Evolutionary conservation across 768 basidiomycete genomes (phyloP).

Genomic region (Lactifluus piperatus): DNA sequence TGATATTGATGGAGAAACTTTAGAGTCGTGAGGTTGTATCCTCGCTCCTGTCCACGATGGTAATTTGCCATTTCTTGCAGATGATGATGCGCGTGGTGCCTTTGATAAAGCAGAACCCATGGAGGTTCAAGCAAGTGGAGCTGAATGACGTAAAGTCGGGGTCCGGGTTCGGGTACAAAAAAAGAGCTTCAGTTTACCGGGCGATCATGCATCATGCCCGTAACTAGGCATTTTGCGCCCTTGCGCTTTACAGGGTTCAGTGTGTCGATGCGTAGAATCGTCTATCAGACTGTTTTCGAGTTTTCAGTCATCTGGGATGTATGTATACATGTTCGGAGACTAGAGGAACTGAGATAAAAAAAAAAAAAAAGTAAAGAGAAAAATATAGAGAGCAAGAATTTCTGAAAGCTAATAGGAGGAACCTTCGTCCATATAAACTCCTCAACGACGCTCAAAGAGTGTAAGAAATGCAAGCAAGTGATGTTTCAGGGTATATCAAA

Average conservation of each 20-base stretch:
- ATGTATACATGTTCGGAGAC: slow-evolving; percentile 16
- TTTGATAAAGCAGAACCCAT: slow-evolving; percentile 14
- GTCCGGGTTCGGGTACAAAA: too few relatives aligned
- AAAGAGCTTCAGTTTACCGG: too few relatives aligned
- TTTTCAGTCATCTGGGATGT: slow-evolving; percentile 1
- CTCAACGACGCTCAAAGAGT: slow-evolving; percentile 5
- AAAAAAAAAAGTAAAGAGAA: background rate
- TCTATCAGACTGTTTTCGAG: background rate
- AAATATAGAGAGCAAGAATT: background rate
- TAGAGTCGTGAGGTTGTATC: background rate
- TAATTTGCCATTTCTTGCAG: background rate
- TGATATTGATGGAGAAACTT: background rate
- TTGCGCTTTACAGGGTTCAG: too few relatives aligned
- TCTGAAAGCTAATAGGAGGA: background rate
- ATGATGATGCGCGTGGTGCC: background rate
- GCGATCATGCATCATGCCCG: too few relatives aligned
- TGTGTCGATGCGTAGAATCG: background rate
- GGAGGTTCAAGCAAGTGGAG: background rate
- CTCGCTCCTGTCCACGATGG: slow-evolving; percentile 13
- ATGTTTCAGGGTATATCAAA: slow-evolving; percentile 18
- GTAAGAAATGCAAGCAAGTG: slow-evolving; percentile 18
- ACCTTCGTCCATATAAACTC: slow-evolving; percentile 10
- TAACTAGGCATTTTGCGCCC: too few relatives aligned
- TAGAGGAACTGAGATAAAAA: background rate
- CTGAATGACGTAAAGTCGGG: too few relatives aligned